A percentile compares a stretch with the other conserved stretches of the same genome.
phyloP scores from a whole-genome alignment of 164 flowering plant genomes.

The Aristolochia californica region DNA sequence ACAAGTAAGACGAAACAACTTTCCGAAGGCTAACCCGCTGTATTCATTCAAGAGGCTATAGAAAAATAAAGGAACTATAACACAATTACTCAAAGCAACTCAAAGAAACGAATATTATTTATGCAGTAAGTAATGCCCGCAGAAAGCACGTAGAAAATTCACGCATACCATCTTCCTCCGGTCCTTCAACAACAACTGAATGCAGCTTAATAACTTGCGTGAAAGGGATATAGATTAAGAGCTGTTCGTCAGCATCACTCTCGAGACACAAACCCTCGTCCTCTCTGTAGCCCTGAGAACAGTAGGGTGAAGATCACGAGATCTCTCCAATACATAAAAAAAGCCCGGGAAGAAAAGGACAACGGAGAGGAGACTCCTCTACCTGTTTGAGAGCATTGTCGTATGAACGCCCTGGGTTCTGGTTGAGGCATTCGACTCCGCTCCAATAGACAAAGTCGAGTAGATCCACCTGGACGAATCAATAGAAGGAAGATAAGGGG shows the following conservation, averaged over 20 bases:
- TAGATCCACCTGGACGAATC: constrained; percentile 58
- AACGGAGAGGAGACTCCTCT: not conserved
- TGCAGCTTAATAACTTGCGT: constrained; percentile 81
- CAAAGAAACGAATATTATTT: too few relatives aligned
- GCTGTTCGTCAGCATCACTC: constrained; percentile 98
- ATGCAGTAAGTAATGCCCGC: too few relatives aligned
- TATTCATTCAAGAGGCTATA: too few relatives aligned
- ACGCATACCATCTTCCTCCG: constrained; percentile 75
- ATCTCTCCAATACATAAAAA: too few relatives aligned
- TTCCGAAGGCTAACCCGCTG: too few relatives aligned
- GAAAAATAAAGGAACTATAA: too few relatives aligned
- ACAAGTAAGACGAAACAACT: too few relatives aligned
- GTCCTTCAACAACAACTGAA: constrained; percentile 56
- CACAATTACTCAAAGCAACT: too few relatives aligned
- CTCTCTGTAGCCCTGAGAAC: constrained; percentile 72
- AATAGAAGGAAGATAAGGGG: not conserved
- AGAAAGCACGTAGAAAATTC: too few relatives aligned
- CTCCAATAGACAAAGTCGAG: constrained; percentile 80
- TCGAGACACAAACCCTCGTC: constrained; percentile 74
- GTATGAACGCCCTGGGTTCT: constrained; percentile 46
- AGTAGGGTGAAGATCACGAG: not conserved
- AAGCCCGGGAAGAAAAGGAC: not conserved
- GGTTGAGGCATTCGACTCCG: constrained; percentile 88
- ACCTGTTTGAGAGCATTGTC: constrained; percentile 88
- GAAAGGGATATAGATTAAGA: constrained; percentile 79